Evolutionary conservation across 192 early-diverging fungal species (phyloP), one percentile per base, ranked within the genome.

Genomic region (Linnemannia zychae): DNA sequence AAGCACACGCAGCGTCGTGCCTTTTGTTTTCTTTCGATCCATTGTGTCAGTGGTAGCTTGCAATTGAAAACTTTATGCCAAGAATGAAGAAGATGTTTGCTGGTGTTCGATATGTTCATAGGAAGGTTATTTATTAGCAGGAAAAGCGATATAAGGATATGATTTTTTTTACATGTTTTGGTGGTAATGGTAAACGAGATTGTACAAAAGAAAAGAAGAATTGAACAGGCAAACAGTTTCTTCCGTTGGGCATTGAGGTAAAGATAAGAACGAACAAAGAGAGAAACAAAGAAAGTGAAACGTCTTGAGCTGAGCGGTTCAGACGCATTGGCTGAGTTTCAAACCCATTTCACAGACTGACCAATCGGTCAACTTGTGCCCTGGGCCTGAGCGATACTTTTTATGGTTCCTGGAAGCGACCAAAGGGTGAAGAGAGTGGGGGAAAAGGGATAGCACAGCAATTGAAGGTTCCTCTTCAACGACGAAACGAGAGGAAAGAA

Each of bases 241-340:
- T 20, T 60, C 16, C 24, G 15, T 24, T 18, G 18, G 9, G 40
- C 40, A 44, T 6, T 44, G 49, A 18, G 53, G 47, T 48, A 78
- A 63, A 71, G 7, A 7, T 57, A 24, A 70, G 31, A 28, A 71
- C 15, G 38, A 44, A 70, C 44, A 28, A 46, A 60, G 15, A 24
- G 34, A 18, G 40, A 38, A 66, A 47, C 0, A 65, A n/a, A 74
- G 5, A 28, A 2, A 33, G 34, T 2, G n/a, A 34, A 16, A 79
- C 22, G 12, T 12, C 37, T 22, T 16, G 49, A 75, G 36, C 31
- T 36, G 50, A 33, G 12, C 31, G 49, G n/a, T 31, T 37, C 18
- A 20, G 4, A 47, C 13, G 48, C 22, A 69, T 77, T 77, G 67
- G 67, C 75, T 69, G 75, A 28, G 75, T 77, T 77, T 69, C 48